Evolutionary conservation across 2,329 filamentous ascomycete genomes (phyloP), one percentile per base, ranked within the genome.

Genomic region (Teratosphaeria epicoccoides): DNA sequence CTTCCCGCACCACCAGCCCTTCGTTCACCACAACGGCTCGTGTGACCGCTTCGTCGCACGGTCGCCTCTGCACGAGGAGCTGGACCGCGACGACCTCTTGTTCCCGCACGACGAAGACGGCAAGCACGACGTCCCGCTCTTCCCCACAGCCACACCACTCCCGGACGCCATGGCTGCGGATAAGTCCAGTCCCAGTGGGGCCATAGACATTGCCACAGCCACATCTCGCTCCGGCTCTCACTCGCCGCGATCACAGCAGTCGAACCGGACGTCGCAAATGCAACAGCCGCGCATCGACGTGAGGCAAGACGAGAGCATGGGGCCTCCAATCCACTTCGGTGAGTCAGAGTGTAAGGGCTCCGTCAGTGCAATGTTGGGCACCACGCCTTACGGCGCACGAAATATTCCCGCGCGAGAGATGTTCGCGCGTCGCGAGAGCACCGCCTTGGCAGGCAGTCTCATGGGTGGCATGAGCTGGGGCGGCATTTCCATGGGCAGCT

Each of bases 401-500:
- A 79, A 80, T 40, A 84, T 84, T 57, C 78, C 79, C n/a, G 74
- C 81, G 65, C 71, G 73, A 57, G 77, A 79, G 55, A 73, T 72
- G 28, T 56, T 57, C 26, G 14, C n/a, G 24, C 71, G 49, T 71
- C 80, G 56, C 70, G 80, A 59, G 78, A 83, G 67, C 81, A 78
- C 66, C 72, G 78, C 56, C 24, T 57, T 65, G 29, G 63, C 78
- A 52, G 78, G 80, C 59, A 83, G 80, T 65, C 70, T 83, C 55
- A 73, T 79, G 49, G 85, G 83, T 57, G 90, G 91, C 62, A 89
- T 95, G 84, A 96, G 90, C 71, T 98, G 91, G 90, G 91, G 91
- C 66, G 91, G 90, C 59, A 82, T 95, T 55, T 97, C 91, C 7
- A 88, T 97, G 59, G 91, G 91, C 57, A 97, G 91, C 66, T 97